Percentiles rank a stretch among this genome's conserved stretches.
phyloP scores from a whole-genome alignment of 306 rosid genomes.

The Leucaena leucocephala region DNA sequence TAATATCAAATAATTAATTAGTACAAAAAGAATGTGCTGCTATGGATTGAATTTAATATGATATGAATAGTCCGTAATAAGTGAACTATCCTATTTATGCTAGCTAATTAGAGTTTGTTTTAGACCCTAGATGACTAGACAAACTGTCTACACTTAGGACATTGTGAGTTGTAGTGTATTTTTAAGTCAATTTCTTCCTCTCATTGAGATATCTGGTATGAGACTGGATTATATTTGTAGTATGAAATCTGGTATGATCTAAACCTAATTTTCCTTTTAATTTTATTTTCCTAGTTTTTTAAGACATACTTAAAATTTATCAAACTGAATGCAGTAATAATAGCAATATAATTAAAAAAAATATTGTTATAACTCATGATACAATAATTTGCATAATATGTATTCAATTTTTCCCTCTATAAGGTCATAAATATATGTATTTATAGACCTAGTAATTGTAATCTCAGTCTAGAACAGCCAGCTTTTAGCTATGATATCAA shows the following conservation, averaged over 20 bases:
- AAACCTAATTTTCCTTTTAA: background rate
- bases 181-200: background rate
- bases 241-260: background rate
- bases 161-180: background rate
- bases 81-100: background rate
- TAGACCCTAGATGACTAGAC: background rate
- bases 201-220: background rate
- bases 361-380: background rate
- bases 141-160: background rate
- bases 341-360: background rate
- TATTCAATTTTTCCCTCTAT: background rate
- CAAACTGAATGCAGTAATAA: background rate
- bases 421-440: background rate
- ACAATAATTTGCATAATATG: background rate
- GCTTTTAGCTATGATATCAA: background rate
- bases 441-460: background rate
- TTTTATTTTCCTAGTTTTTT: background rate
- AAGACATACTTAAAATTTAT: background rate
- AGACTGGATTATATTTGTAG: background rate
- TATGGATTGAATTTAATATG: background rate
- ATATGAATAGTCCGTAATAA: background rate
- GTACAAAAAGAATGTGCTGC: background rate
- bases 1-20: background rate
- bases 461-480: background rate
- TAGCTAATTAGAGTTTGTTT: background rate